phyloP scores from a whole-genome alignment of 2,329 filamentous ascomycete genomes.

The Akanthomyces uredinophilus region DNA sequence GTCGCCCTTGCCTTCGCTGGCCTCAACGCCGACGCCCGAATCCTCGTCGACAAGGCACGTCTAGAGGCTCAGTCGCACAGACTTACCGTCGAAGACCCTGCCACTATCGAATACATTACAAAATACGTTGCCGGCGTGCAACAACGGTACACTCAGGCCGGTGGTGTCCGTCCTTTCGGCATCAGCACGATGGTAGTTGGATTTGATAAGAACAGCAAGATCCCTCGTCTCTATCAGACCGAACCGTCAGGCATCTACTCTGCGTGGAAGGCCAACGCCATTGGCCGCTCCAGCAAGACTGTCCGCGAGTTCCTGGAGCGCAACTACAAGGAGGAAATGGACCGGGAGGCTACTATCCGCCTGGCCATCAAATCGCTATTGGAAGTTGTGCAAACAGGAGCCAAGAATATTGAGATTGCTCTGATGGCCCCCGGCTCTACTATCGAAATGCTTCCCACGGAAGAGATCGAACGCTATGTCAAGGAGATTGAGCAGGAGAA shows the following conservation, averaged over 20 bases:
- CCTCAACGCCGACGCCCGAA: slow-evolving; percentile 94
- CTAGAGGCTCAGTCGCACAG: slow-evolving; percentile 97
- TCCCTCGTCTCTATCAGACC: slow-evolving; percentile 90
- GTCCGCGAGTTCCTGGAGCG: slow-evolving; percentile 97
- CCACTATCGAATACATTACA: slow-evolving; percentile 98
- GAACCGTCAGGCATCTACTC: slow-evolving; percentile 99
- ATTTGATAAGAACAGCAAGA: slow-evolving; percentile 91
- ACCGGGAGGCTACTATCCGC: slow-evolving; percentile 91
- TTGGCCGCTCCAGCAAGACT: slow-evolving; percentile 97
- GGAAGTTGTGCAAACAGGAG: slow-evolving; percentile 96
- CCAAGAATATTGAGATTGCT: slow-evolving; percentile 99
- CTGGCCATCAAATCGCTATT: slow-evolving; percentile 96
- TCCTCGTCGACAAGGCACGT: slow-evolving; percentile 95
- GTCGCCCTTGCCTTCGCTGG: slow-evolving; percentile 96
- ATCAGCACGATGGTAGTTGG: slow-evolving; percentile 97
- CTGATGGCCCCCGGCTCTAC: slow-evolving; percentile 91
- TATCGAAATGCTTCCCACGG: slow-evolving; percentile 88
- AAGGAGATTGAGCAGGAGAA: slow-evolving; percentile 99
- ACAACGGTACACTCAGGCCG: slow-evolving; percentile 97
- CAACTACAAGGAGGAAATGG: slow-evolving; percentile 98
- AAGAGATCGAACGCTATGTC: slow-evolving; percentile 95
- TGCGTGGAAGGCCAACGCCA: slow-evolving; percentile 99
- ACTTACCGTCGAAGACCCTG: slow-evolving; percentile 93
- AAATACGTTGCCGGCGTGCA: slow-evolving; percentile 98
- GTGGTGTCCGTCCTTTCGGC: slow-evolving; percentile 96